Percentiles rank a stretch among this genome's conserved stretches.
Evolutionary conservation across 2,329 filamentous ascomycete genomes (phyloP).

Genomic region (Calonectria henricotiae): DNA sequence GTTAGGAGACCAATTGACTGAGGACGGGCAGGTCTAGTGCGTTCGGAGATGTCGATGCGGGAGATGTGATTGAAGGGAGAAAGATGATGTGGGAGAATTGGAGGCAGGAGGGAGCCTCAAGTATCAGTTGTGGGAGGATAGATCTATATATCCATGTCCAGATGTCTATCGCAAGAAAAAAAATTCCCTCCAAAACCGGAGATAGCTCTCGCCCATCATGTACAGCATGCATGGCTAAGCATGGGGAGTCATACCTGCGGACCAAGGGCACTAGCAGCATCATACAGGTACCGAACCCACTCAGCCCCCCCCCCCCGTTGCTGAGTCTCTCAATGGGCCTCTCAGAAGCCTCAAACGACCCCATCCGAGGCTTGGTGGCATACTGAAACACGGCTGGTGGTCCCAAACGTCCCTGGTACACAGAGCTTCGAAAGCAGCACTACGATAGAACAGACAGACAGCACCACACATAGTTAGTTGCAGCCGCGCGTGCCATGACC

Average conservation of each 20-base stretch:
- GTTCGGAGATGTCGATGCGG: constrained; percentile 16
- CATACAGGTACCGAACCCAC: constrained; percentile 24
- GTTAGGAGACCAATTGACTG: constrained; percentile 49
- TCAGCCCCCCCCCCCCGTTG: constrained; percentile 7
- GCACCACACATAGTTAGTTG: neutral
- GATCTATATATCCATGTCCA: too few relatives aligned
- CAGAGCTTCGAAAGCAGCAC: neutral
- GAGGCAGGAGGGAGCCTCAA: constrained; percentile 27
- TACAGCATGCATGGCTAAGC: neutral
- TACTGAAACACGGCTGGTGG: neutral
- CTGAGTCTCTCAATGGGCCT: neutral
- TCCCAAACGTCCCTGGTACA: neutral
- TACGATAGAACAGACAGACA: neutral
- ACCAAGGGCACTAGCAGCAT: neutral
- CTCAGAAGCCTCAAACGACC: neutral
- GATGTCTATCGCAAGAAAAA: too few relatives aligned
- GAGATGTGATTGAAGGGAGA: constrained; percentile 21
- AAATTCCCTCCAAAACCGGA: too few relatives aligned
- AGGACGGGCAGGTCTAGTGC: constrained; percentile 33
- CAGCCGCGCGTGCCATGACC: neutral
- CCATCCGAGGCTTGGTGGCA: neutral
- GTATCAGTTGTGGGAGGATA: constrained; percentile 37
- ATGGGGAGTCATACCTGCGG: constrained; percentile 9
- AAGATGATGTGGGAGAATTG: constrained; percentile 32
- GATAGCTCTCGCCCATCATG: neutral